Evolutionary conservation across 805 yeast genomes (phyloP).

Genomic region (Candida dendrica): DNA sequence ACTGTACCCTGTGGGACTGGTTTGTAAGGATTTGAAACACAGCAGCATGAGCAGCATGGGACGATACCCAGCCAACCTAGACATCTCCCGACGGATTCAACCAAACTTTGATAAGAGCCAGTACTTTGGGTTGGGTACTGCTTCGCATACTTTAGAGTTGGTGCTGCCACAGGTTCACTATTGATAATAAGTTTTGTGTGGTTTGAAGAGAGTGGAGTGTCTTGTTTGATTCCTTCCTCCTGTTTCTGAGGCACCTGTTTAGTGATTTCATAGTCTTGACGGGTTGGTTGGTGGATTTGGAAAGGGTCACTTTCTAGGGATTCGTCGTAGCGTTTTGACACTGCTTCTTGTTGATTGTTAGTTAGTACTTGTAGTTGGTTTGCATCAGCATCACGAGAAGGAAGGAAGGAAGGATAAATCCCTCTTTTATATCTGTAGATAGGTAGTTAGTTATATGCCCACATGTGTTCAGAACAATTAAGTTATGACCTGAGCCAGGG

Average conservation of each 20-base stretch:
- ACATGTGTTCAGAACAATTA: too few species aligned
- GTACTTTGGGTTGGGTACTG: constrained; percentile 31
- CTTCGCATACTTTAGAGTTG: constrained; percentile 25
- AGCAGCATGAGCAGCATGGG: constrained; percentile 48
- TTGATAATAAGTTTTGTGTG: too few species aligned
- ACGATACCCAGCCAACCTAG: constrained; percentile 35
- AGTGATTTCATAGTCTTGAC: neutral
- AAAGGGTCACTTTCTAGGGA: neutral
- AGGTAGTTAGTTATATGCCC: too few species aligned
- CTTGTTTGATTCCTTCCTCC: too few species aligned
- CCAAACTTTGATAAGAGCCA: constrained; percentile 34
- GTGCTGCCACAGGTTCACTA: neutral
- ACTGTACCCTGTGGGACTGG: constrained; percentile 60
- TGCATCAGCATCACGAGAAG: too few species aligned
- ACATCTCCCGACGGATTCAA: constrained; percentile 33
- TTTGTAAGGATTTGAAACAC: constrained; percentile 49
- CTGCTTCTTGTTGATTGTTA: neutral
- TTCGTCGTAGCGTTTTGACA: neutral
- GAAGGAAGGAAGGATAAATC: too few species aligned
- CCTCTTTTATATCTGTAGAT: too few species aligned
- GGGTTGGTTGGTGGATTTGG: neutral
- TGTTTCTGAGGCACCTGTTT: neutral
- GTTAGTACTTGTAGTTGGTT: too few species aligned
- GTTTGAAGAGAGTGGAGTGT: neutral
- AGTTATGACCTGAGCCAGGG: too few species aligned